Percentiles rank a stretch among this genome's conserved stretches.
phyloP scores from a whole-genome alignment of 768 basidiomycete species.

The Psilocybe sp. region DNA sequence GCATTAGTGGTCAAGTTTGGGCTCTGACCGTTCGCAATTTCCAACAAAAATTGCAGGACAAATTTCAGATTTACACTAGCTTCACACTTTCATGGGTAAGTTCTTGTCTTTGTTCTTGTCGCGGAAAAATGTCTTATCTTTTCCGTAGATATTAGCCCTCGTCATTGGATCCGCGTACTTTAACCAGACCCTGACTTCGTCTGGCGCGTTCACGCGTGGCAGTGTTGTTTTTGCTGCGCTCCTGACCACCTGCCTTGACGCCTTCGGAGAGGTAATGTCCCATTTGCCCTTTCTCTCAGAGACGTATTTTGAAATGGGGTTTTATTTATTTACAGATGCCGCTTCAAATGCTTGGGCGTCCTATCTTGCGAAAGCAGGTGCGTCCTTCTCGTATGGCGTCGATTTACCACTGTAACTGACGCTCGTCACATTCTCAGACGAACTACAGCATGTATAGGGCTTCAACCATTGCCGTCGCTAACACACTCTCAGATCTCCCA shows the following conservation, averaged over 20 bases:
- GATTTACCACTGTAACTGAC: not conserved
- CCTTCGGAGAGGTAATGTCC: constrained; percentile 58
- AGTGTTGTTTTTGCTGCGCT: constrained; percentile 71
- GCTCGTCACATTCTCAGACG: constrained; percentile 30
- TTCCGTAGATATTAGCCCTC: constrained; percentile 47
- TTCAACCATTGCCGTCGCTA: constrained; percentile 60
- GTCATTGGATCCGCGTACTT: constrained; percentile 75
- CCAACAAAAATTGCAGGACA: constrained; percentile 69
- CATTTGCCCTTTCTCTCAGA: constrained; percentile 11
- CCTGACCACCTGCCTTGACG: constrained; percentile 66
- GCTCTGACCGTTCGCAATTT: constrained; percentile 74
- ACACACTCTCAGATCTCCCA: constrained; percentile 66
- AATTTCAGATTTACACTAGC: constrained; percentile 73
- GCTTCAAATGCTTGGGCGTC: constrained; percentile 76
- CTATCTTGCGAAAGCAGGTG: constrained; percentile 68
- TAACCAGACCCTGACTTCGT: constrained; percentile 66
- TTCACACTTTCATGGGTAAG: constrained; percentile 59
- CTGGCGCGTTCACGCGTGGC: constrained; percentile 86
- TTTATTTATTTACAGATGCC: constrained; percentile 56
- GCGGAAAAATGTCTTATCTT: not conserved
- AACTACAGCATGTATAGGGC: constrained; percentile 66
- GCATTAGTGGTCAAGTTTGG: constrained; percentile 70
- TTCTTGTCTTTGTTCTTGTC: constrained; percentile 2
- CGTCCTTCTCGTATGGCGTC: not conserved
- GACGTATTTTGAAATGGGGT: not conserved